Percentiles rank a stretch among this genome's conserved stretches.
Conservation (phyloP, 129 eudicot genomes). For the Heracleum sosnowskyi region DNA sequence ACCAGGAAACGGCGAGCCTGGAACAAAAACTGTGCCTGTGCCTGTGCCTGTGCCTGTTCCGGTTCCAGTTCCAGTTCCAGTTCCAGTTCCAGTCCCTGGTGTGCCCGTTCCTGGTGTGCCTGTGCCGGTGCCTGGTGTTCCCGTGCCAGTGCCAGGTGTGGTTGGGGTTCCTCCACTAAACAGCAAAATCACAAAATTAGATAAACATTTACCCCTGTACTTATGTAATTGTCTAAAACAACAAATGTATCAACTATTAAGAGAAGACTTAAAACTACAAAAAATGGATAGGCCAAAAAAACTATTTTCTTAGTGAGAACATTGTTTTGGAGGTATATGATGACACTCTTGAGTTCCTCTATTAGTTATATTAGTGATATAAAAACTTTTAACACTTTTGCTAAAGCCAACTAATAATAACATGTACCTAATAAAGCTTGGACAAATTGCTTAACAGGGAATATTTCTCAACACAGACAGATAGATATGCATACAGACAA, state of each 20-base stretch:
- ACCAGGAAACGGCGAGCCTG: slow-evolving; percentile 17
- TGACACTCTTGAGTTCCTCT: too few species aligned
- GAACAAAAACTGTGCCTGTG: neutral
- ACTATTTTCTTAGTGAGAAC: neutral
- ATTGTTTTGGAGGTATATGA: neutral
- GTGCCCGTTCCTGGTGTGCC: slow-evolving; percentile 14
- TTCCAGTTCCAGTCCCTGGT: neutral
- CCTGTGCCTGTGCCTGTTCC: slow-evolving; percentile 11
- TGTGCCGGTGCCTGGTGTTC: slow-evolving; percentile 9
- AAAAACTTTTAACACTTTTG: neutral
- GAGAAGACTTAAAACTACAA: neutral
- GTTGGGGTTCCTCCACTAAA: slow-evolving; percentile 30
- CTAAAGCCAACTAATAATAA: neutral
- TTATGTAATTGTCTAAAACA: neutral
- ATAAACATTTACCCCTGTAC: neutral
- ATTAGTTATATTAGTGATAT: neutral
- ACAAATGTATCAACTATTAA: neutral
- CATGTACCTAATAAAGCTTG: neutral
- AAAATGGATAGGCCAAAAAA: neutral
- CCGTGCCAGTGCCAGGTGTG: slow-evolving; percentile 12
- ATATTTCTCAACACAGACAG: neutral
- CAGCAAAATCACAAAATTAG: neutral
- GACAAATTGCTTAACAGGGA: neutral
- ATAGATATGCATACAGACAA: neutral
- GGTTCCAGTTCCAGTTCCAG: neutral